Evolutionary conservation across 441 rosid species (phyloP).

Genomic region (Bocquillonia castaneifolia): DNA sequence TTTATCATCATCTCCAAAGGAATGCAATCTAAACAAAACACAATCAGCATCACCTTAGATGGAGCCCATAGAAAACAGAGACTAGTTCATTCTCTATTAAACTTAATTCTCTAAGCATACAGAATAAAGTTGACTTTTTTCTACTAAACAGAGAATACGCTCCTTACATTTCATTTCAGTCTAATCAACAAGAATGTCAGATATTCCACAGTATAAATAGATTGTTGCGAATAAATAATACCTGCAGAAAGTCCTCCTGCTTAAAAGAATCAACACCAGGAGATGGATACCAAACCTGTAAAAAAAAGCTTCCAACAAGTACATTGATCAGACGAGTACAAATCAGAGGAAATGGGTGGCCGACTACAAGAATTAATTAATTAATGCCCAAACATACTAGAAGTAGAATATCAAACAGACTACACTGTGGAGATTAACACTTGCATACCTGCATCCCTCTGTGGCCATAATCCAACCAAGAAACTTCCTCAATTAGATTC

Average conservation of each 20-base stretch:
- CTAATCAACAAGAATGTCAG: too few species aligned
- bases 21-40: neutral
- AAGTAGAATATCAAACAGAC: slow-evolving; percentile 11
- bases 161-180: too few species aligned
- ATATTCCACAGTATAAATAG: neutral
- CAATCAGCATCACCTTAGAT: neutral
- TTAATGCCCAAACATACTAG: neutral
- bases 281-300: slow-evolving; percentile 99
- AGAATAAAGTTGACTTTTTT: neutral
- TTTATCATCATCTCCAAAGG: slow-evolving; percentile 1
- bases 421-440: slow-evolving; percentile 24
- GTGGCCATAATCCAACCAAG: slow-evolving; percentile 98
- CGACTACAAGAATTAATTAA: slow-evolving; percentile 6
- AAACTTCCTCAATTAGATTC: slow-evolving; percentile 89
- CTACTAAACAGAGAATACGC: neutral
- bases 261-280: slow-evolving; percentile 76
- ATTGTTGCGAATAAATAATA: slow-evolving; percentile 24
- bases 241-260: slow-evolving; percentile 99
- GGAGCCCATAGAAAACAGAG: neutral
- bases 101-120: neutral
- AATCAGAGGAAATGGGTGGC: slow-evolving; percentile 12
- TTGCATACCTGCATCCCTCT: slow-evolving; percentile 96
- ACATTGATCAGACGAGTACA: slow-evolving; percentile 44
- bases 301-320: slow-evolving; percentile 46
- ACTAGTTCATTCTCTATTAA: neutral